Evolutionary conservation across 1,284 basidiomycete species (phyloP), one percentile per base, ranked within the genome.

Genomic region (Microbotryum violaceum): DNA sequence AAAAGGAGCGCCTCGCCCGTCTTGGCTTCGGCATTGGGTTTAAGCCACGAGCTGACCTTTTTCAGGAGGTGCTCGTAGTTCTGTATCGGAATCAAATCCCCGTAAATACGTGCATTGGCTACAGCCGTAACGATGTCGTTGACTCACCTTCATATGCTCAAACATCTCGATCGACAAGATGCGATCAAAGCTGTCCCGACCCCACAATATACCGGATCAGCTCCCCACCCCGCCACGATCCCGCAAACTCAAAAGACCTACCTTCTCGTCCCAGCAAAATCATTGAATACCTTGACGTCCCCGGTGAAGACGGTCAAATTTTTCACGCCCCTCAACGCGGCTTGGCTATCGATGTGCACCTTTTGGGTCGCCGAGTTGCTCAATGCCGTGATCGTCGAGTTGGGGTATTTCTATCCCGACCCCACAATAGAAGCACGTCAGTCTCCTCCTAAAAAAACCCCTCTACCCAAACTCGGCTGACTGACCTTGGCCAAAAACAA

Each of bases 121-220:
- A 27, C 27, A 27, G 27, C 6, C 27, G 27, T 27, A 27, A 27
- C 27, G 37, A 14, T 10, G 14, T 37, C 12, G 12, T 42, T 42
- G 37, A 42, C 37, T 42, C 50, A 49, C 20, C 60, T 66, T 87
- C 85, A 87, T 87, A 72, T 89, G 87, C 70, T 89, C 87, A 66
- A 89, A 86, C 86, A 89, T 88, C 81, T 88, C 87, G 62, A 88
- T 88, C 20, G 84, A 85, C 10, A 88, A 70, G 60, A 88, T 84
- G 58, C 86, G 81, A 70, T 88, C 85, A 72, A 89, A 88, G 59
- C 84, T 86, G 62, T 50, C 7, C 21, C 9, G 45, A 47, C 46
- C 14, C 51, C 60, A 27, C 46, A 37, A 53, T 54, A 58, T 37
- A 61, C 44, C 45, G 27, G 25, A 42, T 14, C 29, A 27, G 16